These are phyloP conservation scores for Lanmaoa pseudosensibilis DNA, from an alignment of 768 basidiomycete genomes.

Conservation along the genomic window DNA sequence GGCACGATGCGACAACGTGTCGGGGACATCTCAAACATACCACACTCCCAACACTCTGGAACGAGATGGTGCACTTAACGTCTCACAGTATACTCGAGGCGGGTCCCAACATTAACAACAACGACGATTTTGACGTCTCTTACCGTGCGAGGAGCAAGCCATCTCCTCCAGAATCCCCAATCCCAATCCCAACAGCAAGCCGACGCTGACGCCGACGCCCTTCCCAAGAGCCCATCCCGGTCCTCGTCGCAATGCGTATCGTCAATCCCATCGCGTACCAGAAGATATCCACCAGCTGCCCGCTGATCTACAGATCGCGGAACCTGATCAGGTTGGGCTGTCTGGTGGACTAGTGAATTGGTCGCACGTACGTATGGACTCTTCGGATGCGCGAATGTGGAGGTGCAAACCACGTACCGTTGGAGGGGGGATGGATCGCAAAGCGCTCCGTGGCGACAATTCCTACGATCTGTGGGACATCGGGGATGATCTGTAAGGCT, in stretches of 20 bases:
- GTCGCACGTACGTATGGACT: slow-evolving; percentile 40
- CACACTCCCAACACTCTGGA: neutral
- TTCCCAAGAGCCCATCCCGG: slow-evolving; percentile 48
- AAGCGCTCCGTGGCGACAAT: too few relatives aligned
- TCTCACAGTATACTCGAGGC: neutral
- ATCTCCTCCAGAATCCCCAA: neutral
- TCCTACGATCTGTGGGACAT: too few relatives aligned
- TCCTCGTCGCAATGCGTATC: slow-evolving; percentile 44
- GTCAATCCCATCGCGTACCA: slow-evolving; percentile 62
- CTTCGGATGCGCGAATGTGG: neutral
- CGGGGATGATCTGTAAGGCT: too few relatives aligned
- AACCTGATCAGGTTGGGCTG: slow-evolving; percentile 58
- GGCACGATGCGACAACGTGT: neutral
- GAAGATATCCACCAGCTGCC: slow-evolving; percentile 65
- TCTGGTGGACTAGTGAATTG: slow-evolving; percentile 69
- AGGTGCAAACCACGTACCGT: too few relatives aligned
- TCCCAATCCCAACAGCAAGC: neutral
- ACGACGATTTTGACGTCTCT: neutral
- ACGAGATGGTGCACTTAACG: neutral
- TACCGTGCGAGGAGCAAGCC: slow-evolving; percentile 13
- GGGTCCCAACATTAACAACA: neutral
- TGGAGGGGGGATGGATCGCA: too few relatives aligned
- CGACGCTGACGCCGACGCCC: slow-evolving; percentile 16
- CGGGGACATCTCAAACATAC: neutral
- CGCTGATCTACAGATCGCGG: slow-evolving; percentile 48